Conservation (phyloP, 331 rosid species). For the Malus hybrid region DNA sequence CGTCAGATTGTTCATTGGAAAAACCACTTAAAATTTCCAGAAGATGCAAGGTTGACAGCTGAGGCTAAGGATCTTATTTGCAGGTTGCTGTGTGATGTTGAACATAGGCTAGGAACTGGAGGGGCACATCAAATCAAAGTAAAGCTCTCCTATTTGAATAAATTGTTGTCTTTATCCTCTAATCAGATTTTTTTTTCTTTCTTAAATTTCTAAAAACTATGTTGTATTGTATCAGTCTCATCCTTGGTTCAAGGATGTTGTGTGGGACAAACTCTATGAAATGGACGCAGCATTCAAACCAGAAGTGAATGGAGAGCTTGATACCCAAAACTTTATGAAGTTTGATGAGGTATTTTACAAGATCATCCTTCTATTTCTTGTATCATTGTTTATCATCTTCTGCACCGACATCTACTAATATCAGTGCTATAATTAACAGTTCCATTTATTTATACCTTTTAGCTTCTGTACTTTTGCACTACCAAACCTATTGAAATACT, state of each 20-base stretch:
- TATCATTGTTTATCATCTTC: background rate
- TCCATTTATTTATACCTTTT: background rate
- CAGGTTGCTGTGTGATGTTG: constrained; percentile 91
- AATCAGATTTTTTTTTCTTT: background rate
- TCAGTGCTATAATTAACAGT: background rate
- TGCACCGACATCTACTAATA: background rate
- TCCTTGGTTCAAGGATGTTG: constrained; percentile 83
- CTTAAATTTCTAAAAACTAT: constrained; percentile 13
- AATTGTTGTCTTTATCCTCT: constrained; percentile 1
- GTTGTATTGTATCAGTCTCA: constrained; percentile 59
- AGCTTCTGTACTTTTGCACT: background rate
- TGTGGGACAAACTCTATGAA: constrained; percentile 94
- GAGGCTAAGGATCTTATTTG: constrained; percentile 94
- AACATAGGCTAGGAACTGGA: constrained; percentile 77
- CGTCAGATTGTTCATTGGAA: constrained; percentile 97
- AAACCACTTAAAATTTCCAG: constrained; percentile 82
- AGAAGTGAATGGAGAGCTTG: constrained; percentile 91
- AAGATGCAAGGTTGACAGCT: constrained; percentile 66
- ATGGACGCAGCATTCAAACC: constrained; percentile 97
- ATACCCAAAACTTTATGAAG: constrained; percentile 98
- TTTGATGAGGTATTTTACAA: constrained; percentile 75
- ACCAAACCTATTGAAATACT: background rate
- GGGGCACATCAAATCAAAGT: constrained; percentile 91
- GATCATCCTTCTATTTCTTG: constrained; percentile 10
- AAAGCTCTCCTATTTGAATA: constrained; percentile 17